phyloP scores from a whole-genome alignment of 2,329 filamentous ascomycete genomes.

The Aspergillus japonicus region DNA sequence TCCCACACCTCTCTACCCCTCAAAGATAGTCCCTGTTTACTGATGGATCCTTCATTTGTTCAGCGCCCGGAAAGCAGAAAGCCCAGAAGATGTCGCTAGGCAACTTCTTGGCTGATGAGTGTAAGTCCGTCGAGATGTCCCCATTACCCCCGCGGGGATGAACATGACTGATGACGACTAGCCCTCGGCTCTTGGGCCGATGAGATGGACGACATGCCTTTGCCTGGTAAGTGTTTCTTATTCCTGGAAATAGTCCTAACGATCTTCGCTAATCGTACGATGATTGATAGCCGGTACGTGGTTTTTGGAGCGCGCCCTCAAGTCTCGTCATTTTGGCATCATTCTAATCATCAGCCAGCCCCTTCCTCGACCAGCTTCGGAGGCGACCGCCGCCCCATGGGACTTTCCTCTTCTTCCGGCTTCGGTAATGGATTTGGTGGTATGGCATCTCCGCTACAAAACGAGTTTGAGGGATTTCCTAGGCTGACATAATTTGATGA shows the following conservation, averaged over 20 bases:
- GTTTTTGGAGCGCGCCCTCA: conserved; percentile 1
- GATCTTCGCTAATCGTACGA: conserved; percentile 8
- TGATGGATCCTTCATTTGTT: conserved; percentile 42
- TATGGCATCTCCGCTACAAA: conserved; percentile 16
- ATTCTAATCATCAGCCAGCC: conserved; percentile 29
- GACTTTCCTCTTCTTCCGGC: conserved; percentile 32
- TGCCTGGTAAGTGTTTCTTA: conserved; percentile 61
- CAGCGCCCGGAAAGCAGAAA: conserved; percentile 91
- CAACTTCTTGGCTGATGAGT: conserved; percentile 89
- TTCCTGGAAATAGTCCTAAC: neutral
- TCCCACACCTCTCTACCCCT: conserved; percentile 8
- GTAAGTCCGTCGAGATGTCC: conserved; percentile 57
- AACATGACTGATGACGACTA: conserved; percentile 41
- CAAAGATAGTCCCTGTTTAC: conserved; percentile 31
- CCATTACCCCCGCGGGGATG: conserved; percentile 15
- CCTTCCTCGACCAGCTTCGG: conserved; percentile 49
- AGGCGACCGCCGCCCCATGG: conserved; percentile 51
- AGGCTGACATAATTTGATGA: neutral
- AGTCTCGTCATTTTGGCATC: conserved; percentile 5
- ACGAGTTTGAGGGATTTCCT: neutral
- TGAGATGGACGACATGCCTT: conserved; percentile 86
- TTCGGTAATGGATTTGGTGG: conserved; percentile 40
- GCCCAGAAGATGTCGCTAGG: conserved; percentile 96
- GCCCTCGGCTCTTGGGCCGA: conserved; percentile 94
- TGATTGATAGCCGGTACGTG: conserved; percentile 33